phyloP scores from a whole-genome alignment of 2,329 filamentous ascomycete species.

The Fusarium annulatum region DNA sequence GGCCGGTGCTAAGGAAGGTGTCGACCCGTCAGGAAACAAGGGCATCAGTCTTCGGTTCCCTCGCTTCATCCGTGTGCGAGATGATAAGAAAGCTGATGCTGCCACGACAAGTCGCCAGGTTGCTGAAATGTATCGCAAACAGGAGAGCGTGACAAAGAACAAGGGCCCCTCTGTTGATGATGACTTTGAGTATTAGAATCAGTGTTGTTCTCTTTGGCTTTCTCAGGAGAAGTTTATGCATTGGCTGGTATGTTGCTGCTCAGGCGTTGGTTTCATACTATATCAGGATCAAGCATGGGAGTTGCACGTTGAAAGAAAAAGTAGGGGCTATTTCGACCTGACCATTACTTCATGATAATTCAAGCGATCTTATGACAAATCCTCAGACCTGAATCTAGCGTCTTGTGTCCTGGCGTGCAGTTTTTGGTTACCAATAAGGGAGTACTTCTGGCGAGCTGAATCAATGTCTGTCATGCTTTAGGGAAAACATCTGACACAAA shows the following conservation, averaged over 20 bases:
- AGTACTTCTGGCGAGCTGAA: not conserved
- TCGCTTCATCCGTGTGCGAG: constrained; percentile 88
- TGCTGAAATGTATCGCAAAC: constrained; percentile 96
- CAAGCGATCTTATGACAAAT: not conserved
- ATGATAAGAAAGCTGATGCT: constrained; percentile 95
- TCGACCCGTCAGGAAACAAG: constrained; percentile 75
- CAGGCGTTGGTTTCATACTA: constrained; percentile 19
- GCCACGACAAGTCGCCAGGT: constrained; percentile 87
- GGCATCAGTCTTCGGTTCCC: constrained; percentile 93
- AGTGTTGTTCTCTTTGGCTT: not conserved
- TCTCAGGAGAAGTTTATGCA: not conserved
- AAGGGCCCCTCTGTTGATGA: constrained; percentile 92
- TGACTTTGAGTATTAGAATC: constrained; percentile 89
- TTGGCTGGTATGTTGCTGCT: constrained; percentile 9
- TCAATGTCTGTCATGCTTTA: not conserved
- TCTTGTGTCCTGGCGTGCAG: not conserved
- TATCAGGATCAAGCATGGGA: constrained; percentile 7
- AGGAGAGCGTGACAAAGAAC: constrained; percentile 88
- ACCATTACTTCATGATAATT: not conserved
- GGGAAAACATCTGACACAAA: not conserved
- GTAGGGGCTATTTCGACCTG: not conserved
- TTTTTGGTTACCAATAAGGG: not conserved
- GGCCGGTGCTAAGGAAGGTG: constrained; percentile 84
- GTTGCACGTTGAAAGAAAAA: not conserved
- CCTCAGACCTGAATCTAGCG: not conserved